Base-by-base conservation (phyloP, 805 yeast genomes). In the Metahyphopichia silvanorum region DNA sequence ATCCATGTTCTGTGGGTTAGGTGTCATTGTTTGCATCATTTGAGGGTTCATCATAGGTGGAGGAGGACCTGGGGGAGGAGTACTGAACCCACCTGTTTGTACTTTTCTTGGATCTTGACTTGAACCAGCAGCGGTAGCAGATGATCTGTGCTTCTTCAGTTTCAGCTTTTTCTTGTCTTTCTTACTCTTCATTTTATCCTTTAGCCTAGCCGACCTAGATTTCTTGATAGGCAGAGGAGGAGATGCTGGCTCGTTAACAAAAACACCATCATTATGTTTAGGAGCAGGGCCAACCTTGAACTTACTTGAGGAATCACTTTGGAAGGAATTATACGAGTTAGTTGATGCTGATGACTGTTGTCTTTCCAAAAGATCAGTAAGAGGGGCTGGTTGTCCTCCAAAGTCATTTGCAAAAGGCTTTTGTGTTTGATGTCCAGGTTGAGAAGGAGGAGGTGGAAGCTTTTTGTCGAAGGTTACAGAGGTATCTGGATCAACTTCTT, bases 291-390 rank as follows among this genome's bases (percentile, higher is more conserved):
- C 39, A 5, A 53, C 53, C 20, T 39, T 38, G 39, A 53, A 53
- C 34, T 56, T 55, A 13, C 46, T 39, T 1, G 55, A 49, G 4
- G 46, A 45, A n/a, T 53, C 63, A 32, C 64, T 57, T 31, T 55
- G 58, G 34, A 61, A 51, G 7, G 66, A 59, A 35, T 51, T 49
- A 38, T 39, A 50, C 2, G 66, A 61, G 7, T 31, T 39, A 40
- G 39, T 16, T 4, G 52, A 43, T 4, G 33, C 29, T 12, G 29
- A 17, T 4, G 47, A 33, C 10, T 37, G 33, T 4, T 28, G 29
- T 14, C 26, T 11, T 14, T n/a, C 14, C 12, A 24, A 24, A 9
- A 21, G 22, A 7, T 24, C 26, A 14, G 12, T 11, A 7, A 24
- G 12, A 7, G 26, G 26, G 7, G 7, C 21, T 8, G 21, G 21